Base-by-base conservation (phyloP, 129 eudicot species). In the Chrysanthemum makinoi region DNA sequence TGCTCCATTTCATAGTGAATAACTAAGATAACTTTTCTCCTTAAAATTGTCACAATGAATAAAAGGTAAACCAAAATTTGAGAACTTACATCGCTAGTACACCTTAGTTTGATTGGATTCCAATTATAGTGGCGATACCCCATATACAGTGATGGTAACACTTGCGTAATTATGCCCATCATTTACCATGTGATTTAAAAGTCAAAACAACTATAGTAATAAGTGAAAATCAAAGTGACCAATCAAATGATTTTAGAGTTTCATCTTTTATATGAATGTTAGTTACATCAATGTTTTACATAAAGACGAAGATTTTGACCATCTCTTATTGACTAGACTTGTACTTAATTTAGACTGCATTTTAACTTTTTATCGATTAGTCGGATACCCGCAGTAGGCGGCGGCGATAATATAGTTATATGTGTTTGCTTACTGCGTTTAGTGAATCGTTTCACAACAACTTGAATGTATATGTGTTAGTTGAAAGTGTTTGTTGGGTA, bases 131-230 rank as follows among this genome's bases (percentile, higher is more conserved):
- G 47, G 4, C n/a, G 17, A 30, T 62, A 63, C 72, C 57, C 79
- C 55, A 55, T 54, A 12, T 53, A 77, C 30, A 71, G 81, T 77
- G 76, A 19, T 69, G 66, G 66, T 51, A 33, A 66, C 79, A 75
- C 72, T 52, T 15, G 65, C 46, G 66, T 72, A 67, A 58, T 64
- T 43, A 16, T 5, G 10, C 20, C 17, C 74, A 75, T 75, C 74
- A 75, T 75, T 75, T 75, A 57, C 62, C 80, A 75, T 75, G 80
- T 26, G 30, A 26, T 26, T 67, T 75, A 28, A 48, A n/a, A 62
- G 62, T 68, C 68, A 75, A 67, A 75, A 75, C 51, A 26, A 47
- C 17, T 15, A 17, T 16, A 59, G n/a, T n/a, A 20, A 62, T 17
- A 75, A 56, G 35, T 8, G 39, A 47, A 28, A 43, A 9, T 17